Evolutionary conservation across 805 yeast genomes (phyloP).

Genomic region (Yarrowia keelungensis): DNA sequence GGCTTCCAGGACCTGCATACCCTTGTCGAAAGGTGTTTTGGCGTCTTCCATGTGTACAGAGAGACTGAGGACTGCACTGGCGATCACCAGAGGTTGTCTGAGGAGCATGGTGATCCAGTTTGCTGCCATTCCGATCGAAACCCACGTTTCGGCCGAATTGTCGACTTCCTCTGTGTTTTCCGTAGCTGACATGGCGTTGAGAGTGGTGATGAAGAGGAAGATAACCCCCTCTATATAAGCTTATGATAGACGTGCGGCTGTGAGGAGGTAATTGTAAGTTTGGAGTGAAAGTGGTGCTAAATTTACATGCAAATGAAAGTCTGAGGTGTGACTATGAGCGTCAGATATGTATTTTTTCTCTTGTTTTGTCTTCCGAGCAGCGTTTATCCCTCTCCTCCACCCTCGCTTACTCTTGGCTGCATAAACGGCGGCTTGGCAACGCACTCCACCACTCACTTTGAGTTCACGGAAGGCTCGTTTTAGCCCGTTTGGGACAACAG

Average conservation of each 20-base stretch:
- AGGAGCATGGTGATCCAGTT: background rate
- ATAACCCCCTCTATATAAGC: too few species aligned
- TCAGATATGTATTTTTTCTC: too few species aligned
- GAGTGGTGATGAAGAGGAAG: too few species aligned
- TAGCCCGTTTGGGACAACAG: background rate
- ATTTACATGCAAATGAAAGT: too few species aligned
- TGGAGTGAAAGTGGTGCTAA: too few species aligned
- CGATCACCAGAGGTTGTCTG: background rate
- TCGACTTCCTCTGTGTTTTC: background rate
- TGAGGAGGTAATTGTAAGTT: too few species aligned
- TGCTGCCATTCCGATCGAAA: background rate
- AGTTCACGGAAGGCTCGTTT: background rate
- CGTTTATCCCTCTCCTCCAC: too few species aligned
- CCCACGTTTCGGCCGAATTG: background rate
- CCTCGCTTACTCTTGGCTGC: background rate
- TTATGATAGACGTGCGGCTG: too few species aligned
- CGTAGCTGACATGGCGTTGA: too few species aligned
- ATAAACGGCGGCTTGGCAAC: background rate
- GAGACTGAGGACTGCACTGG: background rate
- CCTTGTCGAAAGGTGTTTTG: background rate
- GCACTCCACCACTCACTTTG: background rate
- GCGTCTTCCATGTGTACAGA: background rate
- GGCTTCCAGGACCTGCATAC: background rate
- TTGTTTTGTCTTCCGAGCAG: too few species aligned
- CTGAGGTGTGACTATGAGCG: too few species aligned